Evolutionary conservation across 2,329 filamentous ascomycete species (phyloP), one percentile per base, ranked within the genome.

Genomic region (Lachnellula occidentalis): DNA sequence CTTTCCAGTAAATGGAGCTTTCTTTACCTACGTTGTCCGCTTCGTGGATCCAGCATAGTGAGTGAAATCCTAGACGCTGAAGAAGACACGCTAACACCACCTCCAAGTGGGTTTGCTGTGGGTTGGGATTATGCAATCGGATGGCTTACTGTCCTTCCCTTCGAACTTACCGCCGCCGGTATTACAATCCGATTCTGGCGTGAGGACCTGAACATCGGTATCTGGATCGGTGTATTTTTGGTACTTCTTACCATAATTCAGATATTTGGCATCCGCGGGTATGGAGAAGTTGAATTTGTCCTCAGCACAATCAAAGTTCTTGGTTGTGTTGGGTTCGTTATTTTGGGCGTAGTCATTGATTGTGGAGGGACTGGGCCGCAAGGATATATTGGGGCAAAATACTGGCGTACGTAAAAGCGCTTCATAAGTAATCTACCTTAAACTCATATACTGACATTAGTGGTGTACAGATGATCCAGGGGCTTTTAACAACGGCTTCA

Each of bases 251-350:
- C 70, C n/a, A 34, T 71, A 12, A 80, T 82, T 61, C 77, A 81
- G 64, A 55, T 82, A 53, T 81, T 82, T 56, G 78, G 80, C 22
- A 77, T 83, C 11, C 70, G 74, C n/a, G 77, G 78, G n/a, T 82
- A 80, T 53, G 79, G 73, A 56, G 80, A 78, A 71, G 63, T 64
- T n/a, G 82, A 85, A 63, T 85, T 83, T 58, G 56, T 79, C 22
- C 75, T 85, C 19, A 75, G 74, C 58, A 71, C 78, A 54, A 74
- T 85, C 66, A 85, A 85, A 67, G 74, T 85, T 60, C 63, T 71
- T 8, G 79, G 82, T 17, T 80, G 81, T 58, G 69, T 78, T 7
- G 83, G 82, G 5, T 85, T 86, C 67, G 85, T 86, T 68, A 76
- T 86, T 62, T 70, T 85, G 34, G 81, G 78, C 48, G 80, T 84